Base-by-base conservation (phyloP, 106 monocot genomes). In the Apostasia ramifera region DNA sequence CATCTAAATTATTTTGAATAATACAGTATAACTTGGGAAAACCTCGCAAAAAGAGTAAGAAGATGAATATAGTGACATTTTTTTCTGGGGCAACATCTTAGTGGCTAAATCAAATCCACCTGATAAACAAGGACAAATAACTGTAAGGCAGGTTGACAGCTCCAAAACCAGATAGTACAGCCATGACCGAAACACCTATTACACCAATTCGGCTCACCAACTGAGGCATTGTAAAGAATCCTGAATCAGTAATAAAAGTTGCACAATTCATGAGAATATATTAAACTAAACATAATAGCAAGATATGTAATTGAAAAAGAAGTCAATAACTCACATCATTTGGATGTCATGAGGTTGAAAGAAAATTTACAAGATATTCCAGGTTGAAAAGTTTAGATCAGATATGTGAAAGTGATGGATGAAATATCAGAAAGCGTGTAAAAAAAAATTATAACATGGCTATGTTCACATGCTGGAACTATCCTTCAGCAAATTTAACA, bases 71-170 rank as follows among this genome's bases (percentile, higher is more conserved):
- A 5, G 50, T 5, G 8, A 8, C 50, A 50, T 5, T 50, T 50
- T 8, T 63, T 47, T 26, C 14, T 48, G 6, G 26, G 48, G 48
- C 8, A 63, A 48, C 43, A 65, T 65, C 8, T 13, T 7, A 5
- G 26, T 47, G 47, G 11, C 47, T 65, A 65, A 61, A 37, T 53
- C 59, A 41, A 26, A 71, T 40, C 67, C 49, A 97, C 95, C 95
- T 97, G 78, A 97, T 97, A 70, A 97, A 97, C 42, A 97, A 87
- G 11, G 97, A 97, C 64, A 97, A 87, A 84, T 97, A 97, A 58
- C 92, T 87, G 73, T 89, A 92, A 44, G 97, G 97, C 38, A 97
- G 78, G 83, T 92, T 92, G 53, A 97, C 92, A 75, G 97, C 92
- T 77, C 97, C 97, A 81, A 92, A 92, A 53, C 97, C 97, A 75